phyloP scores from a whole-genome alignment of 345 rosid species.

The Citrus cavaleriei region DNA sequence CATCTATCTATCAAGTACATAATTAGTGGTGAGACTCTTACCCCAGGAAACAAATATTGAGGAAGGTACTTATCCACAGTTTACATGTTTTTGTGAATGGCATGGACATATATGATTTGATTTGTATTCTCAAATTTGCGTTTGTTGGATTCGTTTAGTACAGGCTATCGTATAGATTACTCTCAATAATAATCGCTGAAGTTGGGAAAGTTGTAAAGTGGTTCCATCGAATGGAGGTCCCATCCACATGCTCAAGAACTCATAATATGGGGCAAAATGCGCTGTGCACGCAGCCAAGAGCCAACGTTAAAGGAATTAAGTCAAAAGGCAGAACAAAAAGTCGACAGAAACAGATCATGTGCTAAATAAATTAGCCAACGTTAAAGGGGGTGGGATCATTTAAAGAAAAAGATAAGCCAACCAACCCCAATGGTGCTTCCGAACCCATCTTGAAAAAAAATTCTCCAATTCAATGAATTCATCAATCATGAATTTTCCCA shows the following conservation, averaged over 20 bases:
- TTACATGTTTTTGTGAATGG: no score
- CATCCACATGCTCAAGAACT: background rate
- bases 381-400: background rate
- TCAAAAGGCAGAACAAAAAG: background rate
- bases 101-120: background rate
- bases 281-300: background rate
- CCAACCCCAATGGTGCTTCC: conserved; percentile 5
- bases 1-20: no score
- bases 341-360: background rate
- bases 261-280: conserved; percentile 4
- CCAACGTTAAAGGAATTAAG: background rate
- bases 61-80: no score
- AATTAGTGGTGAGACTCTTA: no score
- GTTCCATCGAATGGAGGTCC: conserved; percentile 1
- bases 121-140: background rate
- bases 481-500: background rate
- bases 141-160: background rate
- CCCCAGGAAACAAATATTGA: no score
- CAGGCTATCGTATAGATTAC: no score
- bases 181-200: background rate
- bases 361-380: background rate
- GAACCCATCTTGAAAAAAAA: background rate
- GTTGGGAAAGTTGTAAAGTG: background rate
- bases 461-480: background rate
- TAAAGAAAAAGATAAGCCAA: background rate